phyloP scores from a whole-genome alignment of 768 basidiomycete species.

The Rhodotorula sphaerocarpa region DNA sequence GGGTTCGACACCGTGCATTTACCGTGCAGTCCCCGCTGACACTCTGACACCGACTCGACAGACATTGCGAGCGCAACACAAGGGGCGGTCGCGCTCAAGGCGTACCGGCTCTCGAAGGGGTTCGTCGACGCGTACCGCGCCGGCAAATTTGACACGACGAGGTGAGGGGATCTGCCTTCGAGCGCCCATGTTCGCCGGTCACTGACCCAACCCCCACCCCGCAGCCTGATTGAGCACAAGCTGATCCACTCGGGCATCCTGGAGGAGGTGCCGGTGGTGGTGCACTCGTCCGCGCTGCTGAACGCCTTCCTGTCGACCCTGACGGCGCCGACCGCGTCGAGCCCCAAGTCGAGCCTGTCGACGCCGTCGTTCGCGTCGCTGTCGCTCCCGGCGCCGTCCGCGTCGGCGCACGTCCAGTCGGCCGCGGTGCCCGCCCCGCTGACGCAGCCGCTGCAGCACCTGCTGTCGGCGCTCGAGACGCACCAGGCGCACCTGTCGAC shows the following conservation, averaged over 20 bases:
- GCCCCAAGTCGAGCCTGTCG: conserved; percentile 13
- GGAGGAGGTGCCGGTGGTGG: conserved; percentile 37
- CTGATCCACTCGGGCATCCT: conserved; percentile 37
- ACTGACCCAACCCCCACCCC: background rate
- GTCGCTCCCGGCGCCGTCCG: conserved; percentile 28
- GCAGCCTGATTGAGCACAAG: conserved; percentile 35
- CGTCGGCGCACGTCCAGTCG: conserved; percentile 28
- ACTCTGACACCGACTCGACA: background rate
- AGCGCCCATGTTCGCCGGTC: too few species aligned
- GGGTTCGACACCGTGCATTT: background rate
- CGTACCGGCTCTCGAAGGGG: conserved; percentile 33
- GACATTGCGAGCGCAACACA: conserved; percentile 32
- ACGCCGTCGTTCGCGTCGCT: conserved; percentile 23
- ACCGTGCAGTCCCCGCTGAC: background rate
- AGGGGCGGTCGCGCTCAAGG: conserved; percentile 32
- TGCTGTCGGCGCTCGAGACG: conserved; percentile 35
- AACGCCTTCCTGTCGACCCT: conserved; percentile 39
- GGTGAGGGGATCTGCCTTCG: conserved; percentile 2
- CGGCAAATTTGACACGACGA: conserved; percentile 36
- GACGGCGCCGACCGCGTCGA: conserved; percentile 18
- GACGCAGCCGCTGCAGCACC: conserved; percentile 26
- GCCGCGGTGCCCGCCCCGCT: conserved; percentile 26
- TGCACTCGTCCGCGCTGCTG: conserved; percentile 38
- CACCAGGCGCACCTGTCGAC: conserved; percentile 37
- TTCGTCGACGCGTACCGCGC: conserved; percentile 35